Percentiles rank a stretch among this genome's conserved stretches.
phyloP scores from a whole-genome alignment of 352 stramenopile genomes.

The Pythium rhizo-oryzae region DNA sequence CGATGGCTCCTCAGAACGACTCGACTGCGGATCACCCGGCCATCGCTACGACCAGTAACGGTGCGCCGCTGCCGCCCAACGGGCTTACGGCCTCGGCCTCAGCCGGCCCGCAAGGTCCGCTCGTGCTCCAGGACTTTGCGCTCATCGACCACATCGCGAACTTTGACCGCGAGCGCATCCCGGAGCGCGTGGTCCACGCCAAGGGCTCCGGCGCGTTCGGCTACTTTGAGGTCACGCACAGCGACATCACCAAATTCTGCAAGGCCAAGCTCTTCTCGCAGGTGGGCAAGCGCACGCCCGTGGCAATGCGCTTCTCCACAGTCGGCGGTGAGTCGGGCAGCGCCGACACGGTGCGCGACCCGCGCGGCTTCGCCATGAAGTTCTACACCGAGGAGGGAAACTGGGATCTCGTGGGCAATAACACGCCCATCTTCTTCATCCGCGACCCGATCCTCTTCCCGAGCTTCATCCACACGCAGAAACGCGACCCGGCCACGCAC shows the following conservation, averaged over 20 bases:
- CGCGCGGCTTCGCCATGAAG: constrained; percentile 88
- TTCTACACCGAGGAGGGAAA: constrained; percentile 93
- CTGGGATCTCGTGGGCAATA: constrained; percentile 90
- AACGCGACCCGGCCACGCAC: constrained; percentile 81
- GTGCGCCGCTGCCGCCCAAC: constrained; percentile 59
- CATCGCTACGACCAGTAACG: constrained; percentile 53
- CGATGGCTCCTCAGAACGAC: too few relatives aligned
- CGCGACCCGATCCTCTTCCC: constrained; percentile 91
- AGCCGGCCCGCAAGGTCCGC: constrained; percentile 55
- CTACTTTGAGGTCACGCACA: constrained; percentile 90
- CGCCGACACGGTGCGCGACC: constrained; percentile 83
- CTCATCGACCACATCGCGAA: constrained; percentile 91
- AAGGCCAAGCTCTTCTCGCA: constrained; percentile 81
- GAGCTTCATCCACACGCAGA: constrained; percentile 91
- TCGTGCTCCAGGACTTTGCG: constrained; percentile 84
- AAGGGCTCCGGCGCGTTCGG: constrained; percentile 90
- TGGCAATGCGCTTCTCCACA: constrained; percentile 81
- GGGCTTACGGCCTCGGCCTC: constrained; percentile 77
- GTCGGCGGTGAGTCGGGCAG: constrained; percentile 70
- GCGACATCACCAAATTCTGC: constrained; percentile 50
- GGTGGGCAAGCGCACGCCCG: constrained; percentile 84
- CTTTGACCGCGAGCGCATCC: constrained; percentile 93
- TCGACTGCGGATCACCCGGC: too few relatives aligned
- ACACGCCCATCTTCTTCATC: constrained; percentile 92
- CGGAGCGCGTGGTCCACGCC: constrained; percentile 92